Evolutionary conservation across 768 basidiomycete genomes (phyloP).

Genomic region (Suillus subluteus): DNA sequence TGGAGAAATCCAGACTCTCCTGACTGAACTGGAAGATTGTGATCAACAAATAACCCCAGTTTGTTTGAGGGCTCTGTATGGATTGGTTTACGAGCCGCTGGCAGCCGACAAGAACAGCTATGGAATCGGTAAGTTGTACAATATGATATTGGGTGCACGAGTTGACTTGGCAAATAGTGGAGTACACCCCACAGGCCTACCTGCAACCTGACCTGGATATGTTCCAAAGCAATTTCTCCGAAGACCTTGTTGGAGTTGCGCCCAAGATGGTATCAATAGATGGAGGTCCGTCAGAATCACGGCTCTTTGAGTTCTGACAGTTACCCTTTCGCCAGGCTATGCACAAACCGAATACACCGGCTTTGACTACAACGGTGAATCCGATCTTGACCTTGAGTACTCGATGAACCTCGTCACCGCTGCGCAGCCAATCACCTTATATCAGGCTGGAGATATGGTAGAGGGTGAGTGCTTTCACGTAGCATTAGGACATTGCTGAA

Average conservation of each 20-base stretch:
- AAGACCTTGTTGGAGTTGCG: constrained; percentile 40
- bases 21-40: constrained; percentile 33
- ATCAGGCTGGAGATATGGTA: constrained; percentile 48
- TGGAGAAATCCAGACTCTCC: constrained; percentile 17
- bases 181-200: constrained; percentile 47
- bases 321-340: constrained; percentile 36
- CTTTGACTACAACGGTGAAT: constrained; percentile 54
- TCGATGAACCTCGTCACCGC: constrained; percentile 49
- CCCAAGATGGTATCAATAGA: constrained; percentile 37
- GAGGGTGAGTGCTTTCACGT: constrained; percentile 33
- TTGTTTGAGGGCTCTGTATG: constrained; percentile 45
- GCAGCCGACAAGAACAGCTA: constrained; percentile 38
- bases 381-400: constrained; percentile 59
- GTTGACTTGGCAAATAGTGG: constrained; percentile 33
- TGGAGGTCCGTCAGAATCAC: constrained; percentile 1
- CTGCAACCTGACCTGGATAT: constrained; percentile 45
- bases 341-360: constrained; percentile 45
- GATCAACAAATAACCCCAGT: constrained; percentile 38
- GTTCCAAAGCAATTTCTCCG: constrained; percentile 46
- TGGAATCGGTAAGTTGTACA: constrained; percentile 37
- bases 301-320: constrained; percentile 2
- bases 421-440: constrained; percentile 43
- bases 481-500: too few relatives aligned
- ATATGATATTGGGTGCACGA: background rate
- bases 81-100: constrained; percentile 35